A percentile compares a stretch with the other conserved stretches of the same genome.
phyloP scores from a whole-genome alignment of 2,329 filamentous ascomycete genomes.

The Clonostachys solani region DNA sequence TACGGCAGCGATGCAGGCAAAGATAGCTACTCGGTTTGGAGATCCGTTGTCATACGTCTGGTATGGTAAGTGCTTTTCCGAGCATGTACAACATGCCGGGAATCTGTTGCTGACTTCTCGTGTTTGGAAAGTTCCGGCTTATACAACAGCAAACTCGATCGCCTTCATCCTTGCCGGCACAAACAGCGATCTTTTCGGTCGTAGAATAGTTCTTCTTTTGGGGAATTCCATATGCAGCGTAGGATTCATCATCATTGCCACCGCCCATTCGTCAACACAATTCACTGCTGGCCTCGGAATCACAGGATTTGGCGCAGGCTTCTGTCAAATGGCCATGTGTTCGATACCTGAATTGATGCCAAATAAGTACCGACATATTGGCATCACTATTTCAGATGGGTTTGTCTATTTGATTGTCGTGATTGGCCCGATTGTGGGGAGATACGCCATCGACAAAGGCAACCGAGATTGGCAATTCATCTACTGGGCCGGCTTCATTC shows the following conservation, averaged over 20 bases:
- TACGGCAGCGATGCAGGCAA: constrained; percentile 17
- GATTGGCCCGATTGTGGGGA: constrained; percentile 36
- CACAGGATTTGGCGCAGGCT: constrained; percentile 32
- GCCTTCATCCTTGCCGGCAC: constrained; percentile 30
- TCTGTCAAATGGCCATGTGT: constrained; percentile 37
- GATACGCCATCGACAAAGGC: constrained; percentile 28
- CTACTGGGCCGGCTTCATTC: constrained; percentile 35
- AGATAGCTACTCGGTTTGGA: constrained; percentile 23
- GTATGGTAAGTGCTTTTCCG: constrained; percentile 14
- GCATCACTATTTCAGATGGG: constrained; percentile 29
- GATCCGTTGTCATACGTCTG: constrained; percentile 14
- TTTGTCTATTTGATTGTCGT: constrained; percentile 37
- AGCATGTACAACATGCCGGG: no score
- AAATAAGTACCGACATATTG: constrained; percentile 41
- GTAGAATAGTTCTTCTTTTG: constrained; percentile 18
- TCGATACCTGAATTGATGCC: constrained; percentile 39
- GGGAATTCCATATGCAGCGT: constrained; percentile 22
- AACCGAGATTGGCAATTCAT: constrained; percentile 32
- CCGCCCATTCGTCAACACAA: constrained; percentile 21
- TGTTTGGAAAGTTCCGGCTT: constrained; percentile 17
- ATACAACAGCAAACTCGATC: constrained; percentile 32
- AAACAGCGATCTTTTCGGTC: constrained; percentile 41
- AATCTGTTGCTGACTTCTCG: neutral
- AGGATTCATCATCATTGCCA: constrained; percentile 25
- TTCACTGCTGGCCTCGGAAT: constrained; percentile 28